Base-by-base conservation (phyloP, 352 stramenopile genomes). In the Pythium guiyangense region DNA sequence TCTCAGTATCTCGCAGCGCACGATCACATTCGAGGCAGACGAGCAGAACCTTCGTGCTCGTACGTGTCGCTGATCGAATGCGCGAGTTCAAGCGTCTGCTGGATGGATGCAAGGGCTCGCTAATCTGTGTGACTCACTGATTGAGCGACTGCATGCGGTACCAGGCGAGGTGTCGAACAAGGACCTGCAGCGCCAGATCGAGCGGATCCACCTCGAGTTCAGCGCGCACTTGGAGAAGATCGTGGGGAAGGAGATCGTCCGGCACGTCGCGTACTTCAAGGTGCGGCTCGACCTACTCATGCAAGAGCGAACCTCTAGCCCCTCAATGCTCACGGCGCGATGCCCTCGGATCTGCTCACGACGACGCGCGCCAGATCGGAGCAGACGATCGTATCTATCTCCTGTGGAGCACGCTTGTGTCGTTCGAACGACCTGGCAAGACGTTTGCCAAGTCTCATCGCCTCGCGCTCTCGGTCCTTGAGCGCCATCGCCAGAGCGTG, bases 201-300 rank as follows among this genome's bases (percentile, higher is more conserved):
- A 87, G 58, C 67, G 64, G 44, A 80, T 85, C 29, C 77, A 86
- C 42, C 40, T 60, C 2, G 79, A 91, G 58, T 77, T 87, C 31
- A 82, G 74, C 29, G 48, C 54, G 0, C 81, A 90, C 25, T 49
- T 91, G 0, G 64, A 80, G 57, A 70, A 73, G n/a, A 84, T 88
- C 9, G 71, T 89, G 15, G 73, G 77, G 10, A 83, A 86, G 50
- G 68, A 85, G 44, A 73, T 86, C 52, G 62, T 69, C 27, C 77
- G 73, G 39, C 63, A 81, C 27, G 73, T 86, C 10, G 70, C 59
- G 31, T 88, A 89, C 51, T 89, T 91, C 55, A 91, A 91, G 68
- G 78, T 87, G 57, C 49, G 29, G 8, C 51, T 18, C 20, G 10
- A n/a, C n/a, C n/a, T n/a, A 6, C 37, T 37, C 5, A 2, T 9